Evolutionary conservation across 805 yeast genomes (phyloP), one percentile per base, ranked within the genome.

Genomic region (Sugiyamaella smithiae): DNA sequence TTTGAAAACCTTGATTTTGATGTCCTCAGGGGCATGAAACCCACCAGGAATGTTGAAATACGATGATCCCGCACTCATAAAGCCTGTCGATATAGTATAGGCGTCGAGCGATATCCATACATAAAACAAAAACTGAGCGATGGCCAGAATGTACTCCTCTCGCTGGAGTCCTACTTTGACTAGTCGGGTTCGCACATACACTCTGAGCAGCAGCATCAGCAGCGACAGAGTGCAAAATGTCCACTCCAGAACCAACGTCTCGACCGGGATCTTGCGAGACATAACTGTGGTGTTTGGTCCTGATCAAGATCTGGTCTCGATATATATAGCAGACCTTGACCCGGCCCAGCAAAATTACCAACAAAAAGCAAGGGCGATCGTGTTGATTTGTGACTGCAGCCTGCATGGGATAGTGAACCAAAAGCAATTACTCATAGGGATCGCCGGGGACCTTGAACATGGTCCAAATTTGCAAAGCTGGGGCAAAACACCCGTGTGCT

Each of bases 31-130:
- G 20, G 44, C 26, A 31, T 35, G 35, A 20, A 26, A 45, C 23
- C 29, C 40, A 8, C 35, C 43, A 11, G 46, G 36, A 12, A 49
- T 33, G 20, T 43, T 43, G 25, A 47, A 46, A 31, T 57, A 58
- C 11, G 58, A 52, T 35, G 50, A 40, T 43, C 41, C 46, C 37
- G 49, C 48, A 38, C 57, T 55, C 61, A 59, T 57, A 38, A 59
- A 59, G 14, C 60, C 59, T 23, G 40, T 36, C 24, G 52, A 40
- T 12, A 52, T 54, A 14, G 54, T 42, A 42, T 26, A 59, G 5
- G 62, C 47, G 41, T 59, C 63, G 23, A 55, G 37, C 4, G 58
- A 50, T 11, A 59, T 51, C 63, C 63, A 59, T 1, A 25, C 31
- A 28, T 57, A 52, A 40, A 59, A 59, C 23, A 57, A 38, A 3